Evolutionary conservation across 139 green algal genomes (phyloP).

Genomic region (Chlamydomonas eustigma): DNA sequence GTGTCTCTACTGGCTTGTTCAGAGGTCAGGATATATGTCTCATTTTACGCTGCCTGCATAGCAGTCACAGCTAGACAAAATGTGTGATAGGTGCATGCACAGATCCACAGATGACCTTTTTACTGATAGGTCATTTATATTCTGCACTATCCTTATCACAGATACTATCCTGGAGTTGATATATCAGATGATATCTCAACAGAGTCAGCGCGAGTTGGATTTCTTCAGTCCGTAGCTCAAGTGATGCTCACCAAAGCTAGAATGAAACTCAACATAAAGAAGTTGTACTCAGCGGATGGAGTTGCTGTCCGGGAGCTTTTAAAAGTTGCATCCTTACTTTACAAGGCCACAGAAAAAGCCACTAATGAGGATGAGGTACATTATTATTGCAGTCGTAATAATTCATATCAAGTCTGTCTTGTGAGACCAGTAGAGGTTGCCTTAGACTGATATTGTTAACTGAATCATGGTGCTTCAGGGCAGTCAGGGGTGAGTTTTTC

Average conservation of each 20-base stretch:
- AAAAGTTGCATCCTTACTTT: constrained; percentile 73
- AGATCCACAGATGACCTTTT: no score
- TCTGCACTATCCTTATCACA: constrained; percentile 14
- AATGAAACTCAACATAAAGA: constrained; percentile 81
- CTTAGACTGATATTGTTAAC: no score
- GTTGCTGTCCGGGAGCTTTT: constrained; percentile 73
- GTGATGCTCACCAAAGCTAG: constrained; percentile 66
- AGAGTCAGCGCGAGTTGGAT: constrained; percentile 66
- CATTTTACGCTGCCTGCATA: no score
- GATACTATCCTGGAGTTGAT: constrained; percentile 50
- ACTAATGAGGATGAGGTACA: constrained; percentile 43
- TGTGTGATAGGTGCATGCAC: neutral
- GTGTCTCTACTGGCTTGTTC: constrained; percentile 74
- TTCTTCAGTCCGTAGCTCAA: constrained; percentile 52
- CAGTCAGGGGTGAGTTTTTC: no score
- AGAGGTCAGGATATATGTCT: constrained; percentile 51
- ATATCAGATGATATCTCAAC: constrained; percentile 74
- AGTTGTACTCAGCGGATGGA: constrained; percentile 75
- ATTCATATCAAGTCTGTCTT: no score
- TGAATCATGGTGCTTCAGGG: no score
- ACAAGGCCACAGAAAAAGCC: constrained; percentile 55
- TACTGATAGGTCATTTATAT: neutral
- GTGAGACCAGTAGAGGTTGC: no score
- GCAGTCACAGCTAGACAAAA: no score
- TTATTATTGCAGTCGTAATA: no score